Conservation (phyloP, 768 basidiomycete genomes). For the Lactifluus piperatus region DNA sequence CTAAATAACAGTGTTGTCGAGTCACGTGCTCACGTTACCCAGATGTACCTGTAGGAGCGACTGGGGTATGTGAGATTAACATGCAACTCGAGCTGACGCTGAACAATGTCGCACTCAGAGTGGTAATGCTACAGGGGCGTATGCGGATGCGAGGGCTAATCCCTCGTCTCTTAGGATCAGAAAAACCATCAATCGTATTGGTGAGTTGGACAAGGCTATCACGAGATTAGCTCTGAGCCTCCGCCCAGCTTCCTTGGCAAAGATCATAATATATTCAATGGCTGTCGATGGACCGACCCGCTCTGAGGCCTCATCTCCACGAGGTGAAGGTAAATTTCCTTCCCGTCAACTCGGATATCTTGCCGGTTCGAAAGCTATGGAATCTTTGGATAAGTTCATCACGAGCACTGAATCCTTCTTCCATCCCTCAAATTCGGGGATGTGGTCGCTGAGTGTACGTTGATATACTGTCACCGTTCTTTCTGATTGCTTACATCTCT, state of each 20-base stretch:
- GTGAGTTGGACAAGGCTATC: constrained; percentile 31
- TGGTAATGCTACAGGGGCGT: constrained; percentile 53
- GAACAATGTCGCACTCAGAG: constrained; percentile 34
- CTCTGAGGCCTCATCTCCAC: constrained; percentile 30
- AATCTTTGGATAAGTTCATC: constrained; percentile 78
- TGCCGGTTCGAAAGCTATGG: constrained; percentile 81
- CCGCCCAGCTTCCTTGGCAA: constrained; percentile 48
- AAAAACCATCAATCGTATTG: constrained; percentile 56
- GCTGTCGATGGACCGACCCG: constrained; percentile 65
- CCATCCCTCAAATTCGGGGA: constrained; percentile 88
- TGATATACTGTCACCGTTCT: not conserved
- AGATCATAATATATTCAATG: constrained; percentile 85
- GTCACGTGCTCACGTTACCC: constrained; percentile 8
- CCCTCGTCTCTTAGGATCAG: constrained; percentile 54
- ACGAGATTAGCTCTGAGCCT: not conserved
- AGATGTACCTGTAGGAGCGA: constrained; percentile 69
- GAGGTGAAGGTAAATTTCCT: constrained; percentile 23
- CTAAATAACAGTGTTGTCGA: not conserved
- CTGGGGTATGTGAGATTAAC: constrained; percentile 38
- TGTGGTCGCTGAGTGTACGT: constrained; percentile 62
- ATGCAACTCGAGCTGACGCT: not conserved
- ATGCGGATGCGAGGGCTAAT: constrained; percentile 58
- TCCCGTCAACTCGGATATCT: constrained; percentile 45
- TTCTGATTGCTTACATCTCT: constrained; percentile 11
- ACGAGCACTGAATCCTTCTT: constrained; percentile 93